Evolutionary conservation across 2,329 filamentous ascomycete species (phyloP).

Genomic region (Botryotinia convoluta): DNA sequence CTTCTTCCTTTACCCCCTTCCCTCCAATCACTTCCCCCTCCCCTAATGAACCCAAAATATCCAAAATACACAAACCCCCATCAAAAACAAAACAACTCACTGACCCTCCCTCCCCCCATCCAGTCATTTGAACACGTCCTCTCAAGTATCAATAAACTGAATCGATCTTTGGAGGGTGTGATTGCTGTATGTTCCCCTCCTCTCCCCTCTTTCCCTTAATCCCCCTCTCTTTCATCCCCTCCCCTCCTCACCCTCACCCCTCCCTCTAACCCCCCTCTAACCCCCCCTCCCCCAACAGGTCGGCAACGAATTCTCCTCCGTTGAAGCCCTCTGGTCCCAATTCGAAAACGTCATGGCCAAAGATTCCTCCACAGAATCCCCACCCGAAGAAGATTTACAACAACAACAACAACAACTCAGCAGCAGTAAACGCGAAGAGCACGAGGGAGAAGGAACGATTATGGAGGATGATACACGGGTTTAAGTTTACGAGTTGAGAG

Average conservation of each 20-base stretch:
- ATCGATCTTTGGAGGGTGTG: constrained; percentile 86
- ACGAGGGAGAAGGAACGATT: constrained; percentile 25
- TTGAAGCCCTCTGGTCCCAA: constrained; percentile 94
- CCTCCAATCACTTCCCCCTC: too few species aligned
- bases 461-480: constrained; percentile 11
- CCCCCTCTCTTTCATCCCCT: too few species aligned
- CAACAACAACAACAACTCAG: background rate
- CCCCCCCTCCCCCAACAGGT: constrained; percentile 51
- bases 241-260: too few species aligned
- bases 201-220: too few species aligned
- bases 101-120: background rate
- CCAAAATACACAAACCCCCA: too few species aligned
- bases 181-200: constrained; percentile 59
- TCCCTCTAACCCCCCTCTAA: background rate
- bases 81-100: background rate
- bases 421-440: constrained; percentile 17
- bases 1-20: too few species aligned
- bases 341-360: constrained; percentile 96
- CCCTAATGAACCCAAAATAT: too few species aligned
- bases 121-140: constrained; percentile 81
- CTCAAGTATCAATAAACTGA: constrained; percentile 93
- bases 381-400: constrained; percentile 31
- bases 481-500: constrained; percentile 3
- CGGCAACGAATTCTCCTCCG: constrained; percentile 94
- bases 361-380: constrained; percentile 31